Percentiles rank a stretch among this genome's conserved stretches.
Conservation (phyloP, 805 yeast genomes). For the Lachancea quebecensis region DNA sequence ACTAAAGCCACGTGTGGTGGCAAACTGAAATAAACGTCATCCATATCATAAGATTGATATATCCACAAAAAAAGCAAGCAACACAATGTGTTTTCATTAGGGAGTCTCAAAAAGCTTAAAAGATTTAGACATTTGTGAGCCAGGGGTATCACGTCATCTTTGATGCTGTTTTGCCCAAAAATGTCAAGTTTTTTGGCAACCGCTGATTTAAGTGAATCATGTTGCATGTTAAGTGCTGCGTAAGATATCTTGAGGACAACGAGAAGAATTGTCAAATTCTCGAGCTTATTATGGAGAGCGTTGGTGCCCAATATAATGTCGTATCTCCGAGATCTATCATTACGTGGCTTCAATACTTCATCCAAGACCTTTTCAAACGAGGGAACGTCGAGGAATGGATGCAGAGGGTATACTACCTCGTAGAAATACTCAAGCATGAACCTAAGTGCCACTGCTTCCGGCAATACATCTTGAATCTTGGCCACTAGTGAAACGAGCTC, state of each 20-base stretch:
- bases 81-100: constrained; percentile 28
- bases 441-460: background rate
- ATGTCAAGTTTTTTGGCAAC: constrained; percentile 1
- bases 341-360: background rate
- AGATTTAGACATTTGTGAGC: constrained; percentile 23
- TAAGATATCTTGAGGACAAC: constrained; percentile 24
- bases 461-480: constrained; percentile 3
- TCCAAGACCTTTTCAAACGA: constrained; percentile 1
- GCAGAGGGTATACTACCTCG: constrained; percentile 2
- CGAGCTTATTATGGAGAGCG: constrained; percentile 22
- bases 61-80: constrained; percentile 20
- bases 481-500: background rate
- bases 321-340: background rate
- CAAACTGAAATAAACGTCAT: background rate
- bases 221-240: constrained; percentile 14
- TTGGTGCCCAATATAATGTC: constrained; percentile 20
- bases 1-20: background rate
- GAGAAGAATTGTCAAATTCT: constrained; percentile 23
- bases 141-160: constrained; percentile 20
- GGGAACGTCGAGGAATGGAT: constrained; percentile 4
- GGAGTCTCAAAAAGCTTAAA: constrained; percentile 25
- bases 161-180: constrained; percentile 18
- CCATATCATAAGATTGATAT: background rate
- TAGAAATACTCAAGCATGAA: constrained; percentile 2
- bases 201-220: background rate